These are phyloP conservation scores for Phytophthora fragariaefolia DNA, from an alignment of 352 stramenopile species.

Conservation along the genomic window DNA sequence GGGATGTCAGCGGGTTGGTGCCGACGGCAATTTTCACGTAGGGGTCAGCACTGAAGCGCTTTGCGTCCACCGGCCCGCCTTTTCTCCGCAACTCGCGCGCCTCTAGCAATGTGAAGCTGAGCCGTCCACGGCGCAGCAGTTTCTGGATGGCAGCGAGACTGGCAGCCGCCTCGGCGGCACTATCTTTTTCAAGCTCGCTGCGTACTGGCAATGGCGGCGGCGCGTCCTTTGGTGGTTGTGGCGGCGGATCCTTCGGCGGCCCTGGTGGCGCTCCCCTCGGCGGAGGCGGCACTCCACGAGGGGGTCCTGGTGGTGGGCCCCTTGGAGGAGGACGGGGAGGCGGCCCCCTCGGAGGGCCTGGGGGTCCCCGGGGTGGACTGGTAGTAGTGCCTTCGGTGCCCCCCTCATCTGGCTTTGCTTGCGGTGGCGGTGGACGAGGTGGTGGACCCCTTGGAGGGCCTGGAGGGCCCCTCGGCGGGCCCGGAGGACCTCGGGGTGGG, in stretches of 20 bases:
- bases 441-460: constrained; percentile 6
- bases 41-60: constrained; percentile 73
- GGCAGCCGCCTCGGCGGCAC: constrained; percentile 9
- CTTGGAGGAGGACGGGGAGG: constrained; percentile 19
- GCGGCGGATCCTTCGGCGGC: constrained; percentile 54
- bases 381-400: neutral
- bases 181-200: constrained; percentile 11
- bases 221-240: constrained; percentile 56
- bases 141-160: constrained; percentile 44
- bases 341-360: constrained; percentile 7
- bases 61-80: constrained; percentile 54
- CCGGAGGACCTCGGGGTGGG: neutral
- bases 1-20: constrained; percentile 67
- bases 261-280: constrained; percentile 55
- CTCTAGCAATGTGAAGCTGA: constrained; percentile 81
- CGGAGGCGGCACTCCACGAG: constrained; percentile 37
- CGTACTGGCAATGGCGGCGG: constrained; percentile 35
- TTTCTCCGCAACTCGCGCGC: constrained; percentile 68
- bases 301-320: constrained; percentile 36
- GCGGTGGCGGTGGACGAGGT: constrained; percentile 5
- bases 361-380: neutral
- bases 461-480: constrained; percentile 1
- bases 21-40: constrained; percentile 87
- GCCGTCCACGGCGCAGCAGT: constrained; percentile 66
- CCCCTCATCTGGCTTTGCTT: constrained; percentile 8